These are phyloP conservation scores for Hypoxylon sp. DNA, from an alignment of 2,329 filamentous ascomycete species.

Conservation along the genomic window DNA sequence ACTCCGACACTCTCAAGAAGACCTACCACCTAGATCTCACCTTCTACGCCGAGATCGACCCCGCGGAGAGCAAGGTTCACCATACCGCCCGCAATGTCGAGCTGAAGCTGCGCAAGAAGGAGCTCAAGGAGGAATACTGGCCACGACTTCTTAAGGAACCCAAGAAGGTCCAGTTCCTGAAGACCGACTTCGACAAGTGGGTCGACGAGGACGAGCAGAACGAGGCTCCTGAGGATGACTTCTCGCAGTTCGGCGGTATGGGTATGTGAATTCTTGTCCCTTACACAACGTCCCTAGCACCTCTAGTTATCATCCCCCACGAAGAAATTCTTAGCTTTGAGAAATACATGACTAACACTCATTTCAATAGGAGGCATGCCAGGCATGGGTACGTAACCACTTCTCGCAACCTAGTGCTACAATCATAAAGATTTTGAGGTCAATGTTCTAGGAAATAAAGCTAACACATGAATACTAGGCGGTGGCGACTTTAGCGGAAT, in stretches of 20 bases:
- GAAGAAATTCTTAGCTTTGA: constrained; percentile 1
- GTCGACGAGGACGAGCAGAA: constrained; percentile 99
- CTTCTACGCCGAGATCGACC: constrained; percentile 92
- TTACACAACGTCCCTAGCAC: background rate
- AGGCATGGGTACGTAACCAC: constrained; percentile 57
- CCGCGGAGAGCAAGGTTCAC: constrained; percentile 84
- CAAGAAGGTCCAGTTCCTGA: constrained; percentile 94
- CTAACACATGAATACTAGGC: constrained; percentile 47
- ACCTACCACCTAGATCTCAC: constrained; percentile 89
- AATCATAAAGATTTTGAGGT: background rate
- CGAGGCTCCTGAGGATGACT: constrained; percentile 85
- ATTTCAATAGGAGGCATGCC: constrained; percentile 66
- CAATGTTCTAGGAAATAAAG: constrained; percentile 3
- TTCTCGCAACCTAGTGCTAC: background rate
- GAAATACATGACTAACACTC: constrained; percentile 30
- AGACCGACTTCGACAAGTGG: constrained; percentile 99
- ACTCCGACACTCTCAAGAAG: constrained; percentile 86
- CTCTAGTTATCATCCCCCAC: background rate
- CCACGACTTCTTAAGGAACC: constrained; percentile 91
- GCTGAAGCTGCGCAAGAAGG: constrained; percentile 96
- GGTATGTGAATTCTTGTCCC: constrained; percentile 60
- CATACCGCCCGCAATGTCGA: constrained; percentile 91
- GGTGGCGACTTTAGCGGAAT: constrained; percentile 86
- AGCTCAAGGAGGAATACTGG: constrained; percentile 95
- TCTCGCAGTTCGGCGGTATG: constrained; percentile 77